phyloP scores from a whole-genome alignment of 306 rosid genomes.

The Medicago lupulina region DNA sequence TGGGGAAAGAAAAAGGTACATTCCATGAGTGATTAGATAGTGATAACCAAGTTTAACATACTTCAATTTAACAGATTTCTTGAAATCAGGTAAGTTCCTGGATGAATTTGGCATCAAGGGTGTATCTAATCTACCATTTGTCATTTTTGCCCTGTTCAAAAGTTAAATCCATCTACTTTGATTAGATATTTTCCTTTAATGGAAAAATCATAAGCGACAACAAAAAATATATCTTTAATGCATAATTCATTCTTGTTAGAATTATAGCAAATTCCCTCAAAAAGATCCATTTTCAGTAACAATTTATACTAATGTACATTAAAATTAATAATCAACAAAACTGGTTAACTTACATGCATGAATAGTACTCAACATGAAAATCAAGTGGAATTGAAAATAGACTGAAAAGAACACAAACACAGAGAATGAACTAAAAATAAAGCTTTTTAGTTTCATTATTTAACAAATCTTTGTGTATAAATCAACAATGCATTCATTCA shows the following conservation, averaged over 20 bases:
- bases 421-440: slow-evolving; percentile 6
- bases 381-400: slow-evolving; percentile 26
- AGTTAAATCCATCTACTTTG: slow-evolving; percentile 37
- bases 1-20: slow-evolving; percentile 83
- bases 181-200: slow-evolving; percentile 24
- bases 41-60: slow-evolving; percentile 95
- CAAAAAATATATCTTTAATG: slow-evolving; percentile 12
- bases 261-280: background rate
- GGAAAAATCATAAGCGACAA: background rate
- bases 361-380: slow-evolving; percentile 17
- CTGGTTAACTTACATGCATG: slow-evolving; percentile 14
- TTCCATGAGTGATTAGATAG: slow-evolving; percentile 84
- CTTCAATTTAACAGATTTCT: slow-evolving; percentile 76
- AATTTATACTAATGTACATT: slow-evolving; percentile 9
- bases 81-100: slow-evolving; percentile 82
- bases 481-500: background rate
- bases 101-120: slow-evolving; percentile 63
- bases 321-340: background rate
- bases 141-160: slow-evolving; percentile 62
- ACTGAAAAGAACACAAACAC: no score
- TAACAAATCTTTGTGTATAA: background rate
- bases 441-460: background rate
- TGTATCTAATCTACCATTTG: slow-evolving; percentile 52
- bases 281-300: background rate
- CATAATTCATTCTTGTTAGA: slow-evolving; percentile 13